Percentiles rank a stretch among this genome's conserved stretches.
Evolutionary conservation across 2,329 filamentous ascomycete genomes (phyloP).

Genomic region (Leptographium radiaticola): DNA sequence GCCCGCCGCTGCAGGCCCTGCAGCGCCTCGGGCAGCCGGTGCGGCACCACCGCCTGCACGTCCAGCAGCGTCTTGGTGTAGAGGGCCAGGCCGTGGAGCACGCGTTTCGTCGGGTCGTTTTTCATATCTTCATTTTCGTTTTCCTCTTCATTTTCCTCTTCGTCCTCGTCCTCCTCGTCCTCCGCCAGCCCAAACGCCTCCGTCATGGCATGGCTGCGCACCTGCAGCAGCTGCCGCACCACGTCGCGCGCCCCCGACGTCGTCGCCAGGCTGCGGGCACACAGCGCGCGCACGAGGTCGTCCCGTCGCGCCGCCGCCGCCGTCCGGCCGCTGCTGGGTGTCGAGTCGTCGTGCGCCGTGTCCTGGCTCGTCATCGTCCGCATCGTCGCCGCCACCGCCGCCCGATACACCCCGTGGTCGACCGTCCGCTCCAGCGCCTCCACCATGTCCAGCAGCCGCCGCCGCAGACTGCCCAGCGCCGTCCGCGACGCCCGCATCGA

Average conservation of each 20-base stretch:
- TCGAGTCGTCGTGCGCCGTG: not conserved
- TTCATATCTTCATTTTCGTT: not conserved
- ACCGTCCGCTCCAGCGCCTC: conserved; percentile 29
- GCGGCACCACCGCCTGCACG: conserved; percentile 63
- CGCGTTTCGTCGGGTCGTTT: conserved; percentile 23
- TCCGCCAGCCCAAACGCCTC: conserved; percentile 41
- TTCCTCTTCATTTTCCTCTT: conserved; percentile 3
- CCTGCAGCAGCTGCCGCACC: conserved; percentile 62
- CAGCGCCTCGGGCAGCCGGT: conserved; percentile 57
- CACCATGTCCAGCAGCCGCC: conserved; percentile 53
- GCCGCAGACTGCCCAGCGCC: conserved; percentile 47
- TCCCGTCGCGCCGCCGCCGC: conserved; percentile 15
- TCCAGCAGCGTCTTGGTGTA: conserved; percentile 58
- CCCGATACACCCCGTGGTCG: not conserved
- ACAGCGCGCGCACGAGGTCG: conserved; percentile 59
- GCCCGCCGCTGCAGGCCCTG: conserved; percentile 54
- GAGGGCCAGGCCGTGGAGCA: conserved; percentile 54
- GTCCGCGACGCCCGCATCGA: conserved; percentile 26
- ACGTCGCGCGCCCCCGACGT: conserved; percentile 71
- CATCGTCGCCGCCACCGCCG: not conserved
- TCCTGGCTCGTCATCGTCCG: not conserved
- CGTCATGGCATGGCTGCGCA: conserved; percentile 56
- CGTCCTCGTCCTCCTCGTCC: conserved; percentile 24
- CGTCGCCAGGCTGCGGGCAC: conserved; percentile 69
- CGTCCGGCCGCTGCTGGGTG: not conserved